phyloP scores from a whole-genome alignment of 768 basidiomycete genomes.

The Lanmaoa pseudosensibilis region DNA sequence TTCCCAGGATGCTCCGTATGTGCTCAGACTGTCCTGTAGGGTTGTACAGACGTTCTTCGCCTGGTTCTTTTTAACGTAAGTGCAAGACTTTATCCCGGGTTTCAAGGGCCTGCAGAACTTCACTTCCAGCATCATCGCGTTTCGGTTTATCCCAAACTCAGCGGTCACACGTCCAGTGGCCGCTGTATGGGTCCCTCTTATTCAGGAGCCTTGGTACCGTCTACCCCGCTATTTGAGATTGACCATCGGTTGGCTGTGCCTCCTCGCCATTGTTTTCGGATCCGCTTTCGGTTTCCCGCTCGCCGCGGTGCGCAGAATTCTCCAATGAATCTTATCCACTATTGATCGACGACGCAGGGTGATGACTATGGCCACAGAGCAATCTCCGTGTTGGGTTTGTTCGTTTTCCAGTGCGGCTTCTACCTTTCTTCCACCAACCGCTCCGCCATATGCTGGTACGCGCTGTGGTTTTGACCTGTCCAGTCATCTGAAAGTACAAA shows the following conservation, averaged over 20 bases:
- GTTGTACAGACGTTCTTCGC: constrained; percentile 79
- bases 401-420: constrained; percentile 78
- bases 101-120: neutral
- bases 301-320: constrained; percentile 41
- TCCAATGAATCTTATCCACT: constrained; percentile 5
- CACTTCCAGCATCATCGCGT: constrained; percentile 63
- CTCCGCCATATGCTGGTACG: constrained; percentile 68
- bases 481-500: constrained; percentile 24
- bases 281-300: constrained; percentile 83
- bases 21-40: constrained; percentile 41
- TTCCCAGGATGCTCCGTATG: neutral
- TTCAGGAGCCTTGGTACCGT: constrained; percentile 68
- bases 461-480: neutral
- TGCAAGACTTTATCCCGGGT: constrained; percentile 11
- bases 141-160: constrained; percentile 79
- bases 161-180: constrained; percentile 69
- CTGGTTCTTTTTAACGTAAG: constrained; percentile 78
- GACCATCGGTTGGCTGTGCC: constrained; percentile 70
- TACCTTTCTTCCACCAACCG: constrained; percentile 66
- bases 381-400: constrained; percentile 77
- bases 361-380: constrained; percentile 77
- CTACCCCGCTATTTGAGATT: constrained; percentile 57
- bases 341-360: constrained; percentile 38
- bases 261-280: constrained; percentile 78
- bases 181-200: constrained; percentile 64